Evolutionary conservation across 768 basidiomycete genomes (phyloP).

Genomic region (Amanita brunnescens): DNA sequence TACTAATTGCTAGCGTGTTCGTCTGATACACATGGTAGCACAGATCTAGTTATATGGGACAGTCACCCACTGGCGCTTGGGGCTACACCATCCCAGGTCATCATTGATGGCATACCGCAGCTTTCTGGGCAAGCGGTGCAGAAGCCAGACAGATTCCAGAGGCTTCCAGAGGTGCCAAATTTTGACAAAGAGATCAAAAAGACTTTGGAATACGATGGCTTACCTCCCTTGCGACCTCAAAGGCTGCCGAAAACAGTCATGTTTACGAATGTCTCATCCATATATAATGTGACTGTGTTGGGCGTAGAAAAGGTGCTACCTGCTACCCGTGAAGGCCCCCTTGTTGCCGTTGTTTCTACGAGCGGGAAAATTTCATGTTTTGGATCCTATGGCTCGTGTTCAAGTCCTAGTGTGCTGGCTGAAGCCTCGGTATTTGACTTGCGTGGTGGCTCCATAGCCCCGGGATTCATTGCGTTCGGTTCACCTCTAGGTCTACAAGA

Average conservation of each 20-base stretch:
- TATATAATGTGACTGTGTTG: slow-evolving; percentile 27
- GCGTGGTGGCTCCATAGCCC: slow-evolving; percentile 55
- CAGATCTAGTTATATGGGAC: slow-evolving; percentile 78
- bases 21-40: neutral
- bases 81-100: slow-evolving; percentile 83
- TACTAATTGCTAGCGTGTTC: neutral
- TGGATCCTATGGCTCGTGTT: slow-evolving; percentile 23
- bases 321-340: slow-evolving; percentile 11
- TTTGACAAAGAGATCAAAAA: slow-evolving; percentile 61
- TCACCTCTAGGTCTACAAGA: slow-evolving; percentile 62
- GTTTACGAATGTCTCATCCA: slow-evolving; percentile 55
- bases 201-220: slow-evolving; percentile 58
- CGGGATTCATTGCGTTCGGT: slow-evolving; percentile 67
- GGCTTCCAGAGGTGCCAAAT: slow-evolving; percentile 50
- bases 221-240: slow-evolving; percentile 56
- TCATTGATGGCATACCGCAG: slow-evolving; percentile 85
- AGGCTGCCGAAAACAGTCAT: slow-evolving; percentile 31
- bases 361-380: slow-evolving; percentile 46
- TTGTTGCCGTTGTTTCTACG: slow-evolving; percentile 30
- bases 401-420: slow-evolving; percentile 8
- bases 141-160: slow-evolving; percentile 44
- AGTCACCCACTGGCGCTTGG: slow-evolving; percentile 79
- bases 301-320: slow-evolving; percentile 23
- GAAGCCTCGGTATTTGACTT: slow-evolving; percentile 45
- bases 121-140: slow-evolving; percentile 36